Percentiles rank a stretch among this genome's conserved stretches.
Evolutionary conservation across 768 basidiomycete genomes (phyloP).

Genomic region (Daedaleopsis sinensis): DNA sequence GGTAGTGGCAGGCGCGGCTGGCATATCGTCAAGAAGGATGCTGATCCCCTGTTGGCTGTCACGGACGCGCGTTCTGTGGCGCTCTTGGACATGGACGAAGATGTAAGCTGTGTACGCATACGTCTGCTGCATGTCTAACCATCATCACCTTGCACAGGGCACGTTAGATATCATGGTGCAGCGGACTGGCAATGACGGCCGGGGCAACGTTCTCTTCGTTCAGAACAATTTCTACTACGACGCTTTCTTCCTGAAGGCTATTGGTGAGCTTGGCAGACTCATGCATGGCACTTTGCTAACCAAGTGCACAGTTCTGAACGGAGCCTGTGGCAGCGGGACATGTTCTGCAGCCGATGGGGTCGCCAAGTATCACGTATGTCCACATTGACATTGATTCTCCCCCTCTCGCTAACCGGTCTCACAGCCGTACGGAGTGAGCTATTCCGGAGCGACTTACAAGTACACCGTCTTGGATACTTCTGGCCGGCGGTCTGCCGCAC

Average conservation of each 20-base stretch:
- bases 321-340: conserved; percentile 84
- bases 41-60: conserved; percentile 61
- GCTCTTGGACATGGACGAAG: conserved; percentile 94
- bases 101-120: conserved; percentile 56
- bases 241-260: conserved; percentile 97
- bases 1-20: conserved; percentile 68
- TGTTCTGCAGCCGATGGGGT: conserved; percentile 68
- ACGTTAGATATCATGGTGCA: conserved; percentile 92
- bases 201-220: conserved; percentile 73
- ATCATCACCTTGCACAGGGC: conserved; percentile 54
- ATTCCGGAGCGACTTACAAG: conserved; percentile 94
- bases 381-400: not conserved
- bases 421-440: conserved; percentile 92
- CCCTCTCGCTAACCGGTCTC: not conserved
- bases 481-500: conserved; percentile 86
- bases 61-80: conserved; percentile 79
- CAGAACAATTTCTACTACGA: conserved; percentile 99
- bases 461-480: conserved; percentile 94
- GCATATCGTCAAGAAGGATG: conserved; percentile 54
- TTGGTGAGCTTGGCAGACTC: conserved; percentile 50
- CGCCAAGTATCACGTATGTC: conserved; percentile 68
- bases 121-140: not conserved
- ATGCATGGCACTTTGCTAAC: not conserved
- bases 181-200: conserved; percentile 67
- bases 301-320: conserved; percentile 74